These are phyloP conservation scores for Trichophyton verrucosum DNA, from an alignment of 2,329 filamentous ascomycete genomes.

Conservation along the genomic window DNA sequence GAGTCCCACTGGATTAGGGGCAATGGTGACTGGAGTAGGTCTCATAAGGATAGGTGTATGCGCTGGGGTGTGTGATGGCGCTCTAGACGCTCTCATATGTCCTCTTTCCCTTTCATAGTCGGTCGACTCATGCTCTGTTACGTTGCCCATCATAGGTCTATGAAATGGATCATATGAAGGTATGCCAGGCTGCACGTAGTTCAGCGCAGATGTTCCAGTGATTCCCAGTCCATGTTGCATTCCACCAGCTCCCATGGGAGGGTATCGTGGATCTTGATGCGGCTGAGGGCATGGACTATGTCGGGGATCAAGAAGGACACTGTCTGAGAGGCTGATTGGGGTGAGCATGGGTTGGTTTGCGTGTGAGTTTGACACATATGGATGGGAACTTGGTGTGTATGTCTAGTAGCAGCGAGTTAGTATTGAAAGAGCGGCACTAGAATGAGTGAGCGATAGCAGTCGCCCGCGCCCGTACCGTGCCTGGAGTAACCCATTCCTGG, in stretches of 20 bases:
- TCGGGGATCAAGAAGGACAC: conserved; percentile 20
- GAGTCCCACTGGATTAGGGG: conserved; percentile 30
- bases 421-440: background rate
- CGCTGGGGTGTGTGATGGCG: conserved; percentile 15
- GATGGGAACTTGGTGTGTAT: conserved; percentile 19
- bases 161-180: conserved; percentile 15
- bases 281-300: conserved; percentile 27
- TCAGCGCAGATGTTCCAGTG: conserved; percentile 19
- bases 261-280: conserved; percentile 28
- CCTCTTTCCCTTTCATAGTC: conserved; percentile 20
- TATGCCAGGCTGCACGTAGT: conserved; percentile 21
- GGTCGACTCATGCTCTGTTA: conserved; percentile 17
- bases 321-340: conserved; percentile 29
- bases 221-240: conserved; percentile 29
- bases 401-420: conserved; percentile 9
- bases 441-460: background rate
- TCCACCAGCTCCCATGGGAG: conserved; percentile 18
- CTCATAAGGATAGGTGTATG: conserved; percentile 4
- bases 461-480: conserved; percentile 7
- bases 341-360: conserved; percentile 23
- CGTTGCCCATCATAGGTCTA: conserved; percentile 1
- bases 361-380: conserved; percentile 25
- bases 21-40: conserved; percentile 22
- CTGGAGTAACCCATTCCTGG: conserved; percentile 12
- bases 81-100: conserved; percentile 15